Base-by-base conservation (phyloP, 306 rosid species). In the Quercus bicolor region DNA sequence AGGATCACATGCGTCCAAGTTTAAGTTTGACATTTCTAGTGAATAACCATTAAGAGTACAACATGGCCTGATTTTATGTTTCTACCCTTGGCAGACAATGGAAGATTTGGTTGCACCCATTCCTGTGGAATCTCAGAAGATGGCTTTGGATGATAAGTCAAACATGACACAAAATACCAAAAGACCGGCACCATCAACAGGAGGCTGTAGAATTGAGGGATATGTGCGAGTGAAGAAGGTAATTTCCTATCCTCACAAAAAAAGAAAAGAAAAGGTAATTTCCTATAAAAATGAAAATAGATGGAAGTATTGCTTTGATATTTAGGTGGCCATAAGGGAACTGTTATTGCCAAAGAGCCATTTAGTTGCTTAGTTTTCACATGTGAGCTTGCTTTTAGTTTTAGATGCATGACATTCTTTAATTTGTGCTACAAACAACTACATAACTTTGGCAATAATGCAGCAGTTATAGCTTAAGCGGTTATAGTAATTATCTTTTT, bases 141-240 rank as follows among this genome's bases (percentile, higher is more conserved):
- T 57, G 68, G 86, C 94, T 68, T 84, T 88, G 84, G 97, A 85
- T 85, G 86, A 80, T 75, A 90, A 88, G 81, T 89, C 93, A 56
- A 88, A 87, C 74, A 77, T 61, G 64, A 43, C 94, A 69, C 85
- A 51, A 33, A 79, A 73, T 81, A 48, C 82, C 24, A 94, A 92
- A 85, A 91, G 98, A 79, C 98, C 96, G 54, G 98, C 98, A 71
- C 98, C 98, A 77, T 77, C 85, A 73, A 56, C 98, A 6, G 97
- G 98, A 74, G 98, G 98, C 57, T 95, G 98, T 83, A 88, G 94
- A 78, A 77, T 95, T 72, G 98, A 92, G 84, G 98, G 98, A 80
- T 83, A 87, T 65, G 96, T 95, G 77, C 98, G 96, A 55, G 98
- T 93, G 78, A 95, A 95, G 86, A 95, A 95, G 97, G 98, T 92